These are phyloP conservation scores for Elsinoe arachidis DNA, from an alignment of 2,329 filamentous ascomycete genomes.

Conservation along the genomic window DNA sequence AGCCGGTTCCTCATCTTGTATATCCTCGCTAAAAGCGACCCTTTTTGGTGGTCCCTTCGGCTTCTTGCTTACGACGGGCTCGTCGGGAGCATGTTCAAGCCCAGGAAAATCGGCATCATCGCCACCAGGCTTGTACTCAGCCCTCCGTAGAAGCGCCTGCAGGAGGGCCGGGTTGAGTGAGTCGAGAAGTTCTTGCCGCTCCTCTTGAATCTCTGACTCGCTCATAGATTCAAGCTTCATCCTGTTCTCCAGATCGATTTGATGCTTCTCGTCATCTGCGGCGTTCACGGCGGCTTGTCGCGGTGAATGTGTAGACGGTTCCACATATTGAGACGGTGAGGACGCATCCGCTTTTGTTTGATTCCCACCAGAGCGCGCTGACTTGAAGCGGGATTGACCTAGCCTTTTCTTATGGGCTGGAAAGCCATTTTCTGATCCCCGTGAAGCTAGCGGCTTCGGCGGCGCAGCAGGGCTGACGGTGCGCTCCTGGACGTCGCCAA, in stretches of 20 bases:
- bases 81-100: neutral
- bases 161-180: conserved; percentile 67
- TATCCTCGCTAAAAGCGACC: conserved; percentile 25
- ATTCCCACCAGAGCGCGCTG: conserved; percentile 26
- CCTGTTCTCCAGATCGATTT: conserved; percentile 77
- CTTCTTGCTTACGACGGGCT: neutral
- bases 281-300: conserved; percentile 15
- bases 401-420: conserved; percentile 77
- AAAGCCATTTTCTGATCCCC: conserved; percentile 58
- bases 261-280: conserved; percentile 52
- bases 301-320: neutral
- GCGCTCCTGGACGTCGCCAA: conserved; percentile 75
- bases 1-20: neutral
- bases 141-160: conserved; percentile 64
- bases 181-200: conserved; percentile 71
- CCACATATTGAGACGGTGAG: neutral
- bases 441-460: conserved; percentile 57
- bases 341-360: neutral
- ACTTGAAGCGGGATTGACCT: conserved; percentile 70
- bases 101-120: conserved; percentile 32
- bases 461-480: conserved; percentile 30
- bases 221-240: conserved; percentile 70
- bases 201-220: conserved; percentile 67
- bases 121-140: conserved; percentile 61
- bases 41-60: conserved; percentile 19